Base-by-base conservation (phyloP, 306 rosid species). In the Malus sylvestris region DNA sequence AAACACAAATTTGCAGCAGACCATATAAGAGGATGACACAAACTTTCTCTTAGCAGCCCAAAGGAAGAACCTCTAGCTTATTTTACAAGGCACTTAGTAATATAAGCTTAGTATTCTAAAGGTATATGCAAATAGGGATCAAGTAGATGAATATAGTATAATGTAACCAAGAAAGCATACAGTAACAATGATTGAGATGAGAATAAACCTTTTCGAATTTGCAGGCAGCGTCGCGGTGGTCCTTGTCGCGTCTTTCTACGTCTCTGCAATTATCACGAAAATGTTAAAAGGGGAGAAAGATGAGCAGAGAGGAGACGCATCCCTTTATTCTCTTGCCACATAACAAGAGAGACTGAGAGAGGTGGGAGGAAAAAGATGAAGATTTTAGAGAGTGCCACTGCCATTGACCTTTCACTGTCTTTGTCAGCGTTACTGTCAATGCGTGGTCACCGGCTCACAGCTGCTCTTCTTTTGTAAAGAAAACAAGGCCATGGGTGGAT, bases 401-500 rank as follows among this genome's bases (percentile, higher is more conserved):
- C 55, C 58, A 82, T 44, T 59, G 77, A 60, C 70, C 73, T 72
- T 69, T 45, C 73, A 16, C 79, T 25, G 72, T 51, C 42, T 22
- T 76, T 76, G 73, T 78, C 60, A 42, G 67, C 14, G 71, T 75
- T 71, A 51, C 45, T 40, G 77, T 49, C 80, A 87, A 83, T 82
- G 78, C 81, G 75, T 79, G 59, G 85, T 80, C 87, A 35, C 40
- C 2, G 40, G 8, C 40, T 35, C 40, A 78, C 85, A 82, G 81
- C 75, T 81, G 75, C 76, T 66, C 73, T 64, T 81, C 80, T 72
- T 70, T 57, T 58, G 23, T 58, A 67, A 79, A 79, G 76, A 85
- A 84, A 77, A 84, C 72, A 81, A 82, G 76, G 73, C 83, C 63
- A 68, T 73, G 80, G 55, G 67, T 67, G 81, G 78, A 14, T 8